Evolutionary conservation across 768 basidiomycete species (phyloP), one percentile per base, ranked within the genome.

Genomic region (Macrolepiota albuminosa): DNA sequence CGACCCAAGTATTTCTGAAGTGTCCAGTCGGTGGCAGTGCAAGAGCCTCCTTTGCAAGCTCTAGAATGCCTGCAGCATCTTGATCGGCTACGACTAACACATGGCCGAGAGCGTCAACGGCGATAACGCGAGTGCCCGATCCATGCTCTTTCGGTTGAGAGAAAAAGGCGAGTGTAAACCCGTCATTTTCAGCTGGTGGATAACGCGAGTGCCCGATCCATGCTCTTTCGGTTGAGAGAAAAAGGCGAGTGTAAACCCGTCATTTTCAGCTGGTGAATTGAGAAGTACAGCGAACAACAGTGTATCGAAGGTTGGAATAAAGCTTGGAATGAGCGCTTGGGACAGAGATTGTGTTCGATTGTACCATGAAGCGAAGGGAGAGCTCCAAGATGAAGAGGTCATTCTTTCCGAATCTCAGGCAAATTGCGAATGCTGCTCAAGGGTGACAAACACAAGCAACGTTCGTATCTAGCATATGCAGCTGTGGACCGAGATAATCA

Each of bases 161-260:
- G 61, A 76, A 78, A 1, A 78, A 55, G 6, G 75, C 73, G 31
- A 77, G 67, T 0, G 73, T 72, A 55, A 78, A 73, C 10, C 75
- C 75, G 48, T 73, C 69, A 16, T 65, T 67, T 52, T 75, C 75
- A 6, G 69, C 69, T n/a, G 61, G 72, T 2, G 69, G 14, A 72
- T 51, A 11, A 62, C 56, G 16, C 64, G 57, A 39, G 63, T 60
- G 2, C 60, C 57, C 18, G 26, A 18, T 8, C 60, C 58, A 29
- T 62, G 40, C 14, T 63, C 63, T 18, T 31, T 48, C 6, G 39
- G n/a, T 2, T 54, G 54, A 24, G 63, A 54, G 61, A 76, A 78
- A 1, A 78, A 55, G 6, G 75, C 73, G 31, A 77, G 67, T 0
- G 73, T 72, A 55, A 78, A 73, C 10, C 75, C 75, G 48, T 73